phyloP scores from a whole-genome alignment of 1,284 basidiomycete species.

The Macrocystidia cucumis region DNA sequence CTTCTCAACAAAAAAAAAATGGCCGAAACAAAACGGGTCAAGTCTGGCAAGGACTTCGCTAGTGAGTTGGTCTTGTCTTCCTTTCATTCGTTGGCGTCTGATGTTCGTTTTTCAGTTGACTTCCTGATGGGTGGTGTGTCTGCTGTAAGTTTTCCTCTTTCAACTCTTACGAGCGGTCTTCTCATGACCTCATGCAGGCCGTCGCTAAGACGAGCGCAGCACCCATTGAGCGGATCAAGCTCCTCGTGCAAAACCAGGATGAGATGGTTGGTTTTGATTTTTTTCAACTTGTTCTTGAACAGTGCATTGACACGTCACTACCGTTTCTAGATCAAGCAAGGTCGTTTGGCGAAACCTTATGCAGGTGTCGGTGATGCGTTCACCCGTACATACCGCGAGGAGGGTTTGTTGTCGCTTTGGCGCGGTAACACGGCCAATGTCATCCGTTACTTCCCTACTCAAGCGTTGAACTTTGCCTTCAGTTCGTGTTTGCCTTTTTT shows the following conservation, averaged over 20 bases:
- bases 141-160: constrained; percentile 49
- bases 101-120: constrained; percentile 48
- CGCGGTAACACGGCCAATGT: constrained; percentile 97
- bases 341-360: constrained; percentile 88
- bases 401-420: constrained; percentile 89
- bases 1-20: constrained; percentile 62
- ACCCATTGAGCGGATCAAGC: constrained; percentile 98
- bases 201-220: constrained; percentile 97
- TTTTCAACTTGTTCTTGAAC: constrained; percentile 2
- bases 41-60: constrained; percentile 76
- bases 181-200: constrained; percentile 46
- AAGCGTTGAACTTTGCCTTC: constrained; percentile 94
- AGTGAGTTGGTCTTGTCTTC: constrained; percentile 33
- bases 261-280: constrained; percentile 68
- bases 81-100: constrained; percentile 5
- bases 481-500: constrained; percentile 44
- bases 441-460: constrained; percentile 97
- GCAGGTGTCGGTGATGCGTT: constrained; percentile 92
- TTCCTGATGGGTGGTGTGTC: constrained; percentile 93
- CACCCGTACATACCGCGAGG: constrained; percentile 80
- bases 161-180: constrained; percentile 9
- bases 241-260: constrained; percentile 97
- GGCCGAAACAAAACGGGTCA: constrained; percentile 71
- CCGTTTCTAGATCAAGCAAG: constrained; percentile 83
- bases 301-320: constrained; percentile 23